phyloP scores from a whole-genome alignment of 75 land plant genomes.

The Cupressus sempervirens region DNA sequence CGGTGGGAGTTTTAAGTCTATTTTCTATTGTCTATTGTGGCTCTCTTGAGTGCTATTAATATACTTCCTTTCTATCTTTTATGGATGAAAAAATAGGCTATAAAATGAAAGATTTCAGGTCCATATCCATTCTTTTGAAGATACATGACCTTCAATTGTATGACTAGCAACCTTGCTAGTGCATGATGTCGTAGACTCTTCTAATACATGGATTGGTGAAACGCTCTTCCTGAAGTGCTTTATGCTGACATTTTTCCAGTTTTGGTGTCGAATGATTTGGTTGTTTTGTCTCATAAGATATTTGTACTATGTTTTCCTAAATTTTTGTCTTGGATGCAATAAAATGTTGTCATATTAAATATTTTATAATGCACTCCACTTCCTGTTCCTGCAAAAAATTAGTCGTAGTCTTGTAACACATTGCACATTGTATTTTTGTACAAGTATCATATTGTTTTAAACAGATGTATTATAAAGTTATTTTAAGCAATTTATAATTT shows the following conservation, averaged over 20 bases:
- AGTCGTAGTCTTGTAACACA: not conserved
- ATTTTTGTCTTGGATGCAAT: too few relatives aligned
- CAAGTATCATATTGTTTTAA: not conserved
- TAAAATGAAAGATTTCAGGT: too few relatives aligned
- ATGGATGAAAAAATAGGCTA: too few relatives aligned
- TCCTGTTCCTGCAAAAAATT: not conserved
- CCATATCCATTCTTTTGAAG: too few relatives aligned
- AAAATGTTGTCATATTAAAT: not conserved
- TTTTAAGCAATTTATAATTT: not conserved
- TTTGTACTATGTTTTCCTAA: too few relatives aligned
- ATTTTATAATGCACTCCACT: not conserved
- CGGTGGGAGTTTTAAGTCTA: too few relatives aligned
- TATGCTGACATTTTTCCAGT: not conserved
- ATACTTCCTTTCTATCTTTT: too few relatives aligned
- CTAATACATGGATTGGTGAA: not conserved
- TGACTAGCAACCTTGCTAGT: too few relatives aligned
- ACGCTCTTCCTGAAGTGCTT: not conserved
- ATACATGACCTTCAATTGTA: too few relatives aligned
- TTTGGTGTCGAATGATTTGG: not conserved
- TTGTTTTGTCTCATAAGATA: not conserved
- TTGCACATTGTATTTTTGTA: not conserved
- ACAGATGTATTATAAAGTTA: not conserved
- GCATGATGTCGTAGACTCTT: too few relatives aligned
- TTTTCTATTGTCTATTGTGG: too few relatives aligned
- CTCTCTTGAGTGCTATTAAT: too few relatives aligned